These are phyloP conservation scores for Acacia crassicarpa DNA, from an alignment of 306 rosid genomes.

Conservation along the genomic window DNA sequence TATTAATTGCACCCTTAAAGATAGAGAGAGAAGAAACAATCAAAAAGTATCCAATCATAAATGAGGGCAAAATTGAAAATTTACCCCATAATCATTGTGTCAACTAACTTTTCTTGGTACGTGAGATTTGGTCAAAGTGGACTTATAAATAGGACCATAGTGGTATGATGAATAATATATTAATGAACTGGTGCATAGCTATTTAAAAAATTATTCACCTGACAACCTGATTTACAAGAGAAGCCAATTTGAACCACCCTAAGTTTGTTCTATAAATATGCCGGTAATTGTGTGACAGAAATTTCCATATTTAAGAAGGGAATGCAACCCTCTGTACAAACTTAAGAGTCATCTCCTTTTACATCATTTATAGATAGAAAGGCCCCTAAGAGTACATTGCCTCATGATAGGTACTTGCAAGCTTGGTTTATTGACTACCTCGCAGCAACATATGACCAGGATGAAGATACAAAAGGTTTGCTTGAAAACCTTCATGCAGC, in stretches of 20 bases:
- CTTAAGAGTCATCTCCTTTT: slow-evolving; percentile 12
- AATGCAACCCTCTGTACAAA: slow-evolving; percentile 29
- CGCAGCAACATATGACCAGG: slow-evolving; percentile 31
- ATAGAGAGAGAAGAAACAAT: too few relatives aligned
- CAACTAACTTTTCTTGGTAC: too few relatives aligned
- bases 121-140: too few relatives aligned
- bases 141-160: too few relatives aligned
- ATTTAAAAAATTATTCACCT: neutral
- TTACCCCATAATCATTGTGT: too few relatives aligned
- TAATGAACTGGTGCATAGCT: neutral
- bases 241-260: neutral
- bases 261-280: neutral
- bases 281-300: neutral
- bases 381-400: slow-evolving; percentile 34
- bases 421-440: slow-evolving; percentile 16
- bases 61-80: too few relatives aligned
- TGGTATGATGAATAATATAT: neutral
- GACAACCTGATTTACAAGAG: neutral
- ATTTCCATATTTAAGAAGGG: slow-evolving; percentile 26
- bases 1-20: too few relatives aligned
- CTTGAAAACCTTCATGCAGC: slow-evolving; percentile 30
- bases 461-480: slow-evolving; percentile 10
- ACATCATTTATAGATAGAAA: neutral
- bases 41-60: too few relatives aligned
- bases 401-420: slow-evolving; percentile 29